A percentile compares a stretch with the other conserved stretches of the same genome.
These are phyloP conservation scores for Blastobotrys raffinosifermentans DNA, from an alignment of 1,139 yeast genomes.

Conservation along the genomic window DNA sequence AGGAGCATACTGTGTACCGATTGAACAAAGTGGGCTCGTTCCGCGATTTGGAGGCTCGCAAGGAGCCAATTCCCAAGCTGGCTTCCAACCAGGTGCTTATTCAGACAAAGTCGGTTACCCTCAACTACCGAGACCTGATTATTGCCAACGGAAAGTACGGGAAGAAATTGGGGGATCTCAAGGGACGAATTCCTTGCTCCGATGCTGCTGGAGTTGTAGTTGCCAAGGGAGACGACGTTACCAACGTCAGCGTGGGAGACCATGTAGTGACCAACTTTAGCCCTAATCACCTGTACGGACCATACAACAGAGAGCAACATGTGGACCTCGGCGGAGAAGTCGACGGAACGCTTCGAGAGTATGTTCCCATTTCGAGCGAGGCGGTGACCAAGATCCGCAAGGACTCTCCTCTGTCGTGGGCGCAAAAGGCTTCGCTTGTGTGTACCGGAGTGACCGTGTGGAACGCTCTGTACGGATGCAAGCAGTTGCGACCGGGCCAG, in stretches of 20 bases:
- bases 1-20: slow-evolving; percentile 12
- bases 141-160: slow-evolving; percentile 15
- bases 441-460: slow-evolving; percentile 19
- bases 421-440: slow-evolving; percentile 12
- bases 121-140: slow-evolving; percentile 20
- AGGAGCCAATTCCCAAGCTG: slow-evolving; percentile 12
- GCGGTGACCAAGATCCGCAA: slow-evolving; percentile 13
- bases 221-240: slow-evolving; percentile 12
- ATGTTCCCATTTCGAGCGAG: slow-evolving; percentile 11
- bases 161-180: slow-evolving; percentile 7
- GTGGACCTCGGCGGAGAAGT: slow-evolving; percentile 14
- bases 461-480: slow-evolving; percentile 17
- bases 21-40: slow-evolving; percentile 5
- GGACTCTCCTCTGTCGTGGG: slow-evolving; percentile 13
- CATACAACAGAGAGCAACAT: slow-evolving; percentile 5
- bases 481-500: slow-evolving; percentile 15
- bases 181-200: slow-evolving; percentile 16
- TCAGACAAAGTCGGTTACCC: slow-evolving; percentile 16
- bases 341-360: slow-evolving; percentile 17
- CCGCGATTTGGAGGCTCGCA: slow-evolving; percentile 8
- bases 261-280: slow-evolving; percentile 15
- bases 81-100: slow-evolving; percentile 16
- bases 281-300: slow-evolving; percentile 6
- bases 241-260: slow-evolving; percentile 12
- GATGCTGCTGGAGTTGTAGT: slow-evolving; percentile 18